Evolutionary conservation across 345 rosid genomes (phyloP).

Genomic region (Rhodamnia argentea): DNA sequence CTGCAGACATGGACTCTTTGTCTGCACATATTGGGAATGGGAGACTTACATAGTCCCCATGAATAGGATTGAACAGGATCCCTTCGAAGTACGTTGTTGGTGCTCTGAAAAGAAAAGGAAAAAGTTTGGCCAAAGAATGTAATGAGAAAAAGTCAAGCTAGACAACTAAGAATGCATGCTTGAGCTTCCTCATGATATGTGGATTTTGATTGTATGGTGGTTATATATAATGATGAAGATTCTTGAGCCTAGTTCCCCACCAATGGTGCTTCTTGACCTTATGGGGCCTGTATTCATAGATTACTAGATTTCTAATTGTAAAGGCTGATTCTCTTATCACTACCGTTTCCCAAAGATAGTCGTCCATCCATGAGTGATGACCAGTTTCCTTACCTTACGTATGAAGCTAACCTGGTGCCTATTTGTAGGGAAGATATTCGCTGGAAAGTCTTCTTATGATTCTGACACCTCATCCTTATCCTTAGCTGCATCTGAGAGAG

Average conservation of each 20-base stretch:
- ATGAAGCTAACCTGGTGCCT: slow-evolving; percentile 20
- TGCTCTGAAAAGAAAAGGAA: not conserved
- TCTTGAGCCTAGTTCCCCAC: not conserved
- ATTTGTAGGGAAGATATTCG: slow-evolving; percentile 67
- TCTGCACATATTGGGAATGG: not conserved
- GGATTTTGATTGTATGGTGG: not conserved
- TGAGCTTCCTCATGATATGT: not conserved
- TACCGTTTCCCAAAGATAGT: not conserved
- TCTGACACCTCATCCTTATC: slow-evolving; percentile 44
- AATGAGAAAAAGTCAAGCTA: not conserved
- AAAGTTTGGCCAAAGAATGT: not conserved
- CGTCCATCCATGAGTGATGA: not conserved
- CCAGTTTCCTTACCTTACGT: not conserved
- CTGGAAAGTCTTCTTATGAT: slow-evolving; percentile 49
- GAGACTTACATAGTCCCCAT: not conserved
- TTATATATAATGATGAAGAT: not conserved
- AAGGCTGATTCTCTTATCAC: not conserved
- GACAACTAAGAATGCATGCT: not conserved
- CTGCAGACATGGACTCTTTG: not conserved
- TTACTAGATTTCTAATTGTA: not conserved
- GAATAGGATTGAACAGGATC: not conserved
- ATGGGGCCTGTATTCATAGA: not conserved
- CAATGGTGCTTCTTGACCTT: not conserved
- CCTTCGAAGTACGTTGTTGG: not conserved
- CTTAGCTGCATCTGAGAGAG: slow-evolving; percentile 48